These are phyloP conservation scores for Rhodomyrtus tomentosa DNA, from an alignment of 345 rosid species.

Conservation along the genomic window DNA sequence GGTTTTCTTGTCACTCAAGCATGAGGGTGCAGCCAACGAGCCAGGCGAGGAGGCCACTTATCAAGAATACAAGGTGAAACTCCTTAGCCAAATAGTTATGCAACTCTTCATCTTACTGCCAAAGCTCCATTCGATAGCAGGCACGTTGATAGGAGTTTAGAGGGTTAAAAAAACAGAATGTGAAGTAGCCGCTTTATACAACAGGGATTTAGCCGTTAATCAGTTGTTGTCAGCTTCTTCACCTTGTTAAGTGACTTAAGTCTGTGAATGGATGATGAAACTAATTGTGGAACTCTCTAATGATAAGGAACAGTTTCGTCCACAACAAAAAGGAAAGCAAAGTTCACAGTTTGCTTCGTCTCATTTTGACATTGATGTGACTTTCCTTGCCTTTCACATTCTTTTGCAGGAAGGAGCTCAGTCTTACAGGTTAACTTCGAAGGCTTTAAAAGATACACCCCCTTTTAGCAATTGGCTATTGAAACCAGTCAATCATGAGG, in stretches of 20 bases:
- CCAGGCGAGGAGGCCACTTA: constrained; percentile 24
- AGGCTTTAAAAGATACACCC: constrained; percentile 20
- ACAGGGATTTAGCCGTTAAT: neutral
- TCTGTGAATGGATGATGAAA: neutral
- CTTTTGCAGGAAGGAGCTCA: constrained; percentile 47
- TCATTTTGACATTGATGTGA: neutral
- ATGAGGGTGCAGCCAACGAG: constrained; percentile 11
- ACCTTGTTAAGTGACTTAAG: neutral
- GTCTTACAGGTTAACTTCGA: constrained; percentile 30
- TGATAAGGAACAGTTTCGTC: neutral
- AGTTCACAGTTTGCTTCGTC: neutral
- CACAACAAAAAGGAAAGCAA: neutral
- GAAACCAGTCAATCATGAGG: constrained; percentile 31
- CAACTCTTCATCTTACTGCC: neutral
- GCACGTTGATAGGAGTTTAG: neutral
- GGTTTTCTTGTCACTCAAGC: constrained; percentile 28
- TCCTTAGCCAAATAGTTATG: neutral
- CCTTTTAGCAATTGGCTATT: constrained; percentile 39
- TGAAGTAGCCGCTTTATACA: neutral
- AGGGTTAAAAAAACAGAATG: neutral
- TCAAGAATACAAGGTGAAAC: constrained; percentile 68
- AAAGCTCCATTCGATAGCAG: neutral
- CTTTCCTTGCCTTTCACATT: neutral
- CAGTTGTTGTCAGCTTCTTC: neutral
- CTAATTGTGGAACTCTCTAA: neutral